A percentile compares a stretch with the other conserved stretches of the same genome.
phyloP scores from a whole-genome alignment of 208 protist species.

The Angomonas ambiguus region DNA sequence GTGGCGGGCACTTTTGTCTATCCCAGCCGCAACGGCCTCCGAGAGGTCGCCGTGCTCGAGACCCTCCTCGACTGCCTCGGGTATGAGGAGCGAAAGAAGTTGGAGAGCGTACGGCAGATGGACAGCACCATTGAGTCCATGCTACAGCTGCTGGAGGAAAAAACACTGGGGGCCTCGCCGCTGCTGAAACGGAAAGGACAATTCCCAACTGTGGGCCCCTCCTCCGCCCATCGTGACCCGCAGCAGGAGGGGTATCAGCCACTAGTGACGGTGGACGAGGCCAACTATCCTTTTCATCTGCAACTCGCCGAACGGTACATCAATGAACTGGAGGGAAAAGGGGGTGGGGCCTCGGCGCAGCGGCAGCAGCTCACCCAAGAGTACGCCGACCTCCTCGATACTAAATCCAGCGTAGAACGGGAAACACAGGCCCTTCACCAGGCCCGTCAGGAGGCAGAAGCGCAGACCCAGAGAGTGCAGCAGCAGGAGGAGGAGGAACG shows the following conservation, averaged over 20 bases:
- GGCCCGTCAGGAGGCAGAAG: neutral
- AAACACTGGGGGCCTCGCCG: constrained; percentile 23
- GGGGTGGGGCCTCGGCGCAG: neutral
- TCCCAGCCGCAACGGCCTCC: constrained; percentile 41
- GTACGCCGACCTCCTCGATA: neutral
- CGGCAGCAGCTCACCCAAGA: neutral
- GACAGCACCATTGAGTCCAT: constrained; percentile 21
- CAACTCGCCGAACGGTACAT: neutral
- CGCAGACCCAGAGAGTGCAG: constrained; percentile 15
- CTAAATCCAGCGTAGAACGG: neutral
- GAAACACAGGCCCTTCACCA: neutral
- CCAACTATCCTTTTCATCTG: neutral
- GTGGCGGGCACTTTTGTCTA: constrained; percentile 41
- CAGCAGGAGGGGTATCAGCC: constrained; percentile 1
- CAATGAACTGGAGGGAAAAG: neutral
- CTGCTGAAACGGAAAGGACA: constrained; percentile 17
- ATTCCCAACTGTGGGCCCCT: too few relatives aligned
- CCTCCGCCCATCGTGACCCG: neutral
- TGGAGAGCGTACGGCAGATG: constrained; percentile 13
- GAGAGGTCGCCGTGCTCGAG: constrained; percentile 50
- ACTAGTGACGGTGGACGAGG: neutral
- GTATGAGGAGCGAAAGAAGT: constrained; percentile 14
- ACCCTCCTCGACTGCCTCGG: constrained; percentile 31
- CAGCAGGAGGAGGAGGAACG: constrained; percentile 22
- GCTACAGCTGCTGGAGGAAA: constrained; percentile 26